These are phyloP conservation scores for Suillus cothurnatus DNA, from an alignment of 768 basidiomycete genomes.

Conservation along the genomic window DNA sequence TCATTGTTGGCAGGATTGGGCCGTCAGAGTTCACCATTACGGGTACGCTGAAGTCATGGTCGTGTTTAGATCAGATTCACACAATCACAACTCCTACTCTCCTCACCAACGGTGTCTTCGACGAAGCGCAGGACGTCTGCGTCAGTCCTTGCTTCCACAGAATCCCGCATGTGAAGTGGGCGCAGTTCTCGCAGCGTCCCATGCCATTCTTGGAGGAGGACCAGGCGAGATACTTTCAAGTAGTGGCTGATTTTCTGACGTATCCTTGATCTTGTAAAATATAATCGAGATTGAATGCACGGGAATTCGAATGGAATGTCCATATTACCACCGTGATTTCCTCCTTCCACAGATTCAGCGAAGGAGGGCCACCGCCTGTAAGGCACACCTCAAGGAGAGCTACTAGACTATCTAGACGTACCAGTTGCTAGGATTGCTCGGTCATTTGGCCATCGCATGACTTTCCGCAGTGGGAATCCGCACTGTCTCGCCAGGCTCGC, in stretches of 20 bases:
- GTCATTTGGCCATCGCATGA: background rate
- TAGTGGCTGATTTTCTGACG: conserved; percentile 37
- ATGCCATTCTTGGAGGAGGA: conserved; percentile 45
- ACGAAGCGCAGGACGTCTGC: conserved; percentile 33
- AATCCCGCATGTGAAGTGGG: conserved; percentile 31
- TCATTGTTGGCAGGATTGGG: conserved; percentile 7
- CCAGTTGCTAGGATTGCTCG: too few relatives aligned
- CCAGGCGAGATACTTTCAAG: conserved; percentile 34
- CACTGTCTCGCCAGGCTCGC: too few relatives aligned
- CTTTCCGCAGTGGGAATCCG: too few relatives aligned
- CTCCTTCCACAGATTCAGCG: background rate
- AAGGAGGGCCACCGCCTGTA: background rate
- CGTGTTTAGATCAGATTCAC: conserved; percentile 40
- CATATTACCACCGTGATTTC: background rate
- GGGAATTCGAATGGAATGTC: background rate
- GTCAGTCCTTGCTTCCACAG: conserved; percentile 31
- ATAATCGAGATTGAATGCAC: background rate
- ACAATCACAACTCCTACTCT: conserved; percentile 40
- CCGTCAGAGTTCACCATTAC: conserved; percentile 37
- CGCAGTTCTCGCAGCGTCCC: conserved; percentile 35
- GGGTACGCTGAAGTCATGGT: conserved; percentile 43
- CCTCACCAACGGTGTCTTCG: conserved; percentile 35
- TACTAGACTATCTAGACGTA: too few relatives aligned
- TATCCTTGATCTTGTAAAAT: background rate
- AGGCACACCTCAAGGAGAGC: background rate